Evolutionary conservation across 2,329 filamentous ascomycete genomes (phyloP), one percentile per base, ranked within the genome.

Genomic region (Akanthomyces muscarius): DNA sequence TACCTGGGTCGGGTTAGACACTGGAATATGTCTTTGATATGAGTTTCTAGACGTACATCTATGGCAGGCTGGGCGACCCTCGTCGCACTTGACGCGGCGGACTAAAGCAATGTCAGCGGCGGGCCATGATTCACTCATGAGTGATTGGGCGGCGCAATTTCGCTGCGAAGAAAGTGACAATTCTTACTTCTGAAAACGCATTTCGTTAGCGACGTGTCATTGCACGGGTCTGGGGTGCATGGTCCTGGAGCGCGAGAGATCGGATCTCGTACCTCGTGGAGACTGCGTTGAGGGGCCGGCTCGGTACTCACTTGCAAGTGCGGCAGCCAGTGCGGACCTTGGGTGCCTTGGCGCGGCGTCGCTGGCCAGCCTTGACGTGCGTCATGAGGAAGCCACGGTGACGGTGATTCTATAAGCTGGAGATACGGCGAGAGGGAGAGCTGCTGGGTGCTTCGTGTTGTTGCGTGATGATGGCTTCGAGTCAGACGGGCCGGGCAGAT

Each of bases 301-400:
- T 30, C 28, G 14, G 7, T 42, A 64, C 63, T 58, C 23, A 64
- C 63, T 64, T 64, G 58, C 63, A 64, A 41, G 63, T 64, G 5
- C 53, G 57, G 58, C 63, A 64, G 36, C 63, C 63, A 6, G 52
- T 64, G 45, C 63, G 57, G 25, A 64, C 63, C 44, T 64, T 64
- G 57, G 63, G 63, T n/a, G 63, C 52, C 52, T 53, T 64, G 21
- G 58, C 63, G n/a, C 63, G 63, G 28, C 58, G 63, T 16, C 63
- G 63, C 47, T 64, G 63, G 52, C 63, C 63, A 25, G 58, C 57
- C 58, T 64, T 64, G 53, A 64, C 63, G 47, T 61, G 63, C 52
- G 63, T 64, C 63, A 64, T 64, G 52, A 62, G 41, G 50, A 18
- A 48, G 44, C 60, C 45, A 62, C 52, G 36, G 23, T n/a, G 45